Percentiles rank a stretch among this genome's conserved stretches.
These are phyloP conservation scores for Penicillium paxilli DNA, from an alignment of 495 filamentous ascomycete species.

Conservation along the genomic window DNA sequence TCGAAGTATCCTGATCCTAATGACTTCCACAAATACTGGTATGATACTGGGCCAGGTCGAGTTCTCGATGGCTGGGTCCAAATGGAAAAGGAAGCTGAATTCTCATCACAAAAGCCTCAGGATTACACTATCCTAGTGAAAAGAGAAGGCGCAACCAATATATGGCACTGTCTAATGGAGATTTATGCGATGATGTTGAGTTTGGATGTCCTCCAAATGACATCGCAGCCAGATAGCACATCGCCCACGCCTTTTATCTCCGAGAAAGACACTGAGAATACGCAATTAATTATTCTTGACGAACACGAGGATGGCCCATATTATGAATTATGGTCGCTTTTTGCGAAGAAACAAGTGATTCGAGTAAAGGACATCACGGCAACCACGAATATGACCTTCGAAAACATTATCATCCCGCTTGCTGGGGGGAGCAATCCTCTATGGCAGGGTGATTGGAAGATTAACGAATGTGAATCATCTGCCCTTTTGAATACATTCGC, in stretches of 20 bases:
- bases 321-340: slow-evolving; percentile 34
- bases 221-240: background rate
- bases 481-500: slow-evolving; percentile 29
- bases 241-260: slow-evolving; percentile 13
- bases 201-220: slow-evolving; percentile 34
- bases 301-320: slow-evolving; percentile 33
- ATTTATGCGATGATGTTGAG: slow-evolving; percentile 36
- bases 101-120: no score
- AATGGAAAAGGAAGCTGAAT: background rate
- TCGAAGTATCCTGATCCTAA: slow-evolving; percentile 2
- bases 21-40: slow-evolving; percentile 19
- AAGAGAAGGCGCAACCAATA: slow-evolving; percentile 33
- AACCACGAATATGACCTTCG: slow-evolving; percentile 10
- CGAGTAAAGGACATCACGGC: slow-evolving; percentile 21
- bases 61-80: slow-evolving; percentile 11
- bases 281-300: slow-evolving; percentile 36
- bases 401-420: slow-evolving; percentile 39
- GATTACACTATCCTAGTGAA: slow-evolving; percentile 36
- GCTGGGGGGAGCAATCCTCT: slow-evolving; percentile 37
- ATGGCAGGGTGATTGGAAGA: slow-evolving; percentile 35
- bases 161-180: slow-evolving; percentile 44
- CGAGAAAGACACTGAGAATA: slow-evolving; percentile 22
- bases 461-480: slow-evolving; percentile 27
- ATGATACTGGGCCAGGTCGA: slow-evolving; percentile 16
- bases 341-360: slow-evolving; percentile 22